Percentiles rank a stretch among this genome's conserved stretches.
These are phyloP conservation scores for Macrolepiota fuliginosa DNA, from an alignment of 768 basidiomycete genomes.

Conservation along the genomic window DNA sequence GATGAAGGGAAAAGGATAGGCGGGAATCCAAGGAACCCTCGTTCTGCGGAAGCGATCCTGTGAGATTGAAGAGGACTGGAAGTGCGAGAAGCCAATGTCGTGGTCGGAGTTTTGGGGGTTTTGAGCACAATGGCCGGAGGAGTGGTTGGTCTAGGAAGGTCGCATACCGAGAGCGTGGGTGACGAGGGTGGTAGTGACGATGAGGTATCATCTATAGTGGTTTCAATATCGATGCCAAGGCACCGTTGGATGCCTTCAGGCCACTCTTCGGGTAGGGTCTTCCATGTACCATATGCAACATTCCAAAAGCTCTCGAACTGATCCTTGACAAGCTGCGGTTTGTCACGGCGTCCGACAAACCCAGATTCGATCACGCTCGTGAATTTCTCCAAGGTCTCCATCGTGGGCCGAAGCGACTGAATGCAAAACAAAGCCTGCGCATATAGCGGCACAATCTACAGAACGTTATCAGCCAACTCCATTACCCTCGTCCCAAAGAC, in stretches of 20 bases:
- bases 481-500: neutral
- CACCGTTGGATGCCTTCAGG: slow-evolving; percentile 33
- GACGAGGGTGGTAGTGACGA: slow-evolving; percentile 9
- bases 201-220: neutral
- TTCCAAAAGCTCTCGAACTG: slow-evolving; percentile 68
- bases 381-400: slow-evolving; percentile 44
- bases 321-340: slow-evolving; percentile 39
- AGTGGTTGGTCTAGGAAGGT: neutral
- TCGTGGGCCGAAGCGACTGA: slow-evolving; percentile 39
- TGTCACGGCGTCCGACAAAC: slow-evolving; percentile 51
- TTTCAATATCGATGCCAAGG: slow-evolving; percentile 19
- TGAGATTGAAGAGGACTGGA: neutral
- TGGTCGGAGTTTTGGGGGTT: neutral
- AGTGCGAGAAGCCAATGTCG: neutral
- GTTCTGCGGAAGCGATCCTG: neutral
- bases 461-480: neutral
- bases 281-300: slow-evolving; percentile 36
- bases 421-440: slow-evolving; percentile 54
- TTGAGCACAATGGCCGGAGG: neutral
- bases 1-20: slow-evolving; percentile 4
- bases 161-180: slow-evolving; percentile 6
- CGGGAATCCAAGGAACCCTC: neutral
- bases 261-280: slow-evolving; percentile 52
- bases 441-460: slow-evolving; percentile 62
- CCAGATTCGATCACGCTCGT: slow-evolving; percentile 53